A percentile compares a stretch with the other conserved stretches of the same genome.
phyloP scores from a whole-genome alignment of 768 basidiomycete species.

The Boletus rubropictus region DNA sequence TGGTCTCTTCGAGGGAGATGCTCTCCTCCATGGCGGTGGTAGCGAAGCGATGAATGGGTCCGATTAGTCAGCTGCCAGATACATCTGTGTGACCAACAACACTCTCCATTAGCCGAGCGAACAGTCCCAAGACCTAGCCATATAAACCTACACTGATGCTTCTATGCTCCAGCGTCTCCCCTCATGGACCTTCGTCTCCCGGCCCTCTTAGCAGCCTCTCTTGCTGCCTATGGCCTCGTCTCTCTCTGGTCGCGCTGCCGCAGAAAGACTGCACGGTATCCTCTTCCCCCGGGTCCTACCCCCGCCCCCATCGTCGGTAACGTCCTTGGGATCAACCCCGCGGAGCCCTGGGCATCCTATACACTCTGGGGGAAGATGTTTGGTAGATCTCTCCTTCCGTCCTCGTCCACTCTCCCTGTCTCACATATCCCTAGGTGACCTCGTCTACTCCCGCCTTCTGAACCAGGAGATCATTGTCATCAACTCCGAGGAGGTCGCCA shows the following conservation, averaged over 20 bases:
- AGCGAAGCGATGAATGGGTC: background rate
- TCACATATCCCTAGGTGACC: constrained; percentile 24
- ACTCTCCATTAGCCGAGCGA: background rate
- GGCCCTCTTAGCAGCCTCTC: constrained; percentile 6
- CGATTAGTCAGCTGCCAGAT: constrained; percentile 11
- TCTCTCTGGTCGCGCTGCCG: constrained; percentile 6
- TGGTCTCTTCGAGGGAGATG: constrained; percentile 90
- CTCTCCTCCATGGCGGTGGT: constrained; percentile 70
- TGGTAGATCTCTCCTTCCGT: constrained; percentile 15
- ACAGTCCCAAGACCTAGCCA: background rate
- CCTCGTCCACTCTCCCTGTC: constrained; percentile 5
- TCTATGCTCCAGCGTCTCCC: background rate
- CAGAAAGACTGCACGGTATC: background rate
- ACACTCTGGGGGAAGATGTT: constrained; percentile 28
- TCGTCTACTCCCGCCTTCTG: constrained; percentile 34
- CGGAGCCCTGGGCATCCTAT: constrained; percentile 31
- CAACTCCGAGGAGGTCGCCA: constrained; percentile 35
- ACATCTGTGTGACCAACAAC: no score
- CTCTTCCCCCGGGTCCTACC: constrained; percentile 48
- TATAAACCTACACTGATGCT: background rate
- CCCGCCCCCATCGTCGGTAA: constrained; percentile 35
- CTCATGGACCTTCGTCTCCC: constrained; percentile 12
- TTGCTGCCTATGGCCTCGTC: constrained; percentile 5
- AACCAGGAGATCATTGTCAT: constrained; percentile 36
- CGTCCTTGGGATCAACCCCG: constrained; percentile 22